These are phyloP conservation scores for Liriodendron chinense DNA, from an alignment of 164 flowering plant genomes.

Conservation along the genomic window DNA sequence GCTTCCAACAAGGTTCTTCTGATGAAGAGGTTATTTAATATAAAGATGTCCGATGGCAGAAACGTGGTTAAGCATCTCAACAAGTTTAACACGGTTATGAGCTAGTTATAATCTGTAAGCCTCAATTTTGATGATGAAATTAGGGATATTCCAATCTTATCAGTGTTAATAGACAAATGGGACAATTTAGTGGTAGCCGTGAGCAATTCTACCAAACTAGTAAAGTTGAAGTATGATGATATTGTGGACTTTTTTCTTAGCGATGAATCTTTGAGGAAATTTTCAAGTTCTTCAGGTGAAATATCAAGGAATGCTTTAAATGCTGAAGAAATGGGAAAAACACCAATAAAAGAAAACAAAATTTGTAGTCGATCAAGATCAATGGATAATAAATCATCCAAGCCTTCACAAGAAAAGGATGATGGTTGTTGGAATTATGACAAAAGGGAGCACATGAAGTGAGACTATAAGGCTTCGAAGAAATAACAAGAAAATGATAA, in stretches of 20 bases:
- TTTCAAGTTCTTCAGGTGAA: background rate
- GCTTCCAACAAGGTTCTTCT: background rate
- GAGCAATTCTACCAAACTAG: background rate
- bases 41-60: background rate
- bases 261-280: slow-evolving; percentile 8
- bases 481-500: background rate
- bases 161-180: slow-evolving; percentile 4
- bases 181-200: background rate
- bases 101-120: background rate
- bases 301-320: background rate
- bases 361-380: slow-evolving; percentile 1
- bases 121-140: background rate
- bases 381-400: background rate
- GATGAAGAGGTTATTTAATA: slow-evolving; percentile 1
- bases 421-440: background rate
- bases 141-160: background rate
- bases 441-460: background rate
- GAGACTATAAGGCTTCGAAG: background rate
- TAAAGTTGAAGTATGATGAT: slow-evolving; percentile 6
- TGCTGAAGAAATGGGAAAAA: background rate
- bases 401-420: background rate
- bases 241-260: background rate
- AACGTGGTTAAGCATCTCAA: background rate
- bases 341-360: background rate
- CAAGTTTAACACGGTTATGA: background rate